A percentile compares a stretch with the other conserved stretches of the same genome.
Conservation (phyloP, 2,329 filamentous ascomycete species). For the Hypomyces perniciosus region DNA sequence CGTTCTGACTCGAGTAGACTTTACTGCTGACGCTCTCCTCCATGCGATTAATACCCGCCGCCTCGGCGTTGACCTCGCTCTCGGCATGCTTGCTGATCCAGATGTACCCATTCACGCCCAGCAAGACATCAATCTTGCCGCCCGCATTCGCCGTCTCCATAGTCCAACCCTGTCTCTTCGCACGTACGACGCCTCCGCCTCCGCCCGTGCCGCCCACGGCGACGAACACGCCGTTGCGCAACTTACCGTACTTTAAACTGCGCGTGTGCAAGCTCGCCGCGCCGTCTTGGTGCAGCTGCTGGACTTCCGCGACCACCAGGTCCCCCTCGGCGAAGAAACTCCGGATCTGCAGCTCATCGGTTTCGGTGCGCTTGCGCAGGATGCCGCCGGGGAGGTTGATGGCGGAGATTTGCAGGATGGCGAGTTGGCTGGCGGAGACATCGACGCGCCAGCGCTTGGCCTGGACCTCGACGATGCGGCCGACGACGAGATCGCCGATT, state of each 20-base stretch:
- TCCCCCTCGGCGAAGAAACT: conserved; percentile 97
- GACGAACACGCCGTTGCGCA: conserved; percentile 87
- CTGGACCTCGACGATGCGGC: conserved; percentile 92
- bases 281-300: conserved; percentile 80
- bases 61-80: conserved; percentile 43
- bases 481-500: conserved; percentile 92
- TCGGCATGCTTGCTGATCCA: conserved; percentile 86
- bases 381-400: conserved; percentile 96
- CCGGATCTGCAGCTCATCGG: conserved; percentile 94
- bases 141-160: conserved; percentile 53
- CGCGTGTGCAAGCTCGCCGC: conserved; percentile 84
- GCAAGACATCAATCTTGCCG: conserved; percentile 71
- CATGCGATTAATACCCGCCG: conserved; percentile 68
- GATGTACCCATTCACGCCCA: conserved; percentile 95
- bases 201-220: conserved; percentile 76
- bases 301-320: conserved; percentile 88
- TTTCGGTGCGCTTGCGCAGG: conserved; percentile 82
- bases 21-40: conserved; percentile 81
- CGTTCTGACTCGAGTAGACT: conserved; percentile 94
- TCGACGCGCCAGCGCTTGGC: conserved; percentile 91
- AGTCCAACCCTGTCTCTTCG: conserved; percentile 83
- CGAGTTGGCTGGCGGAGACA: conserved; percentile 80
- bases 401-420: conserved; percentile 74
- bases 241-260: conserved; percentile 87
- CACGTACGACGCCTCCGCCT: conserved; percentile 77